phyloP scores from a whole-genome alignment of 768 basidiomycete species.

The Ephemerocybe angulata region DNA sequence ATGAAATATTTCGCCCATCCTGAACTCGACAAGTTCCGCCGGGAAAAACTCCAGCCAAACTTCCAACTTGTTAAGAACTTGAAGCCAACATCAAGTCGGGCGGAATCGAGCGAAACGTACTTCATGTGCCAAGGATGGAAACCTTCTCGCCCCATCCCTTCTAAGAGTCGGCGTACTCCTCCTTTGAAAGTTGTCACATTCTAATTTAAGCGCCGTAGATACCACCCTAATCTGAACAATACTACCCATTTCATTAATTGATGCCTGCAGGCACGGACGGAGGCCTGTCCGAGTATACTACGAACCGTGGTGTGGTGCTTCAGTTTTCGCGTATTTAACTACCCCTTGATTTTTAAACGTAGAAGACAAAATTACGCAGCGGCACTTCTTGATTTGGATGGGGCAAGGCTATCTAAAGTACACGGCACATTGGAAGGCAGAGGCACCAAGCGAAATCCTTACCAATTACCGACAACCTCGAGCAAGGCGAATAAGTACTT shows the following conservation, averaged over 20 bases:
- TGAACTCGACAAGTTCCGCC: slow-evolving; percentile 59
- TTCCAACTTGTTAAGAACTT: slow-evolving; percentile 66
- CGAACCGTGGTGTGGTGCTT: too few relatives aligned
- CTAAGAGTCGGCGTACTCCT: too few relatives aligned
- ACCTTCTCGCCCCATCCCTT: too few relatives aligned
- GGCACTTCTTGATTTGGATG: too few relatives aligned
- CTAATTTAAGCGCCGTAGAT: background rate
- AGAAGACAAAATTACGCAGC: too few relatives aligned
- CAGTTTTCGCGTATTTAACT: too few relatives aligned
- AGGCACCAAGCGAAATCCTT: too few relatives aligned
- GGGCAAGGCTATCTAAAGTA: too few relatives aligned
- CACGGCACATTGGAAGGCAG: too few relatives aligned
- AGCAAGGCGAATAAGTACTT: background rate
- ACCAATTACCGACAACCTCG: background rate
- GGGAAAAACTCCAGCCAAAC: slow-evolving; percentile 49
- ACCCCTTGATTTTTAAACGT: too few relatives aligned
- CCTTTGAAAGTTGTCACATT: background rate
- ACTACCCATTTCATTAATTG: background rate
- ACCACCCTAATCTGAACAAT: background rate
- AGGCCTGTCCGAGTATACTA: too few relatives aligned
- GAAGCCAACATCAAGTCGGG: slow-evolving; percentile 81
- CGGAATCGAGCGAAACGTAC: slow-evolving; percentile 79
- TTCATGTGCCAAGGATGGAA: slow-evolving; percentile 81
- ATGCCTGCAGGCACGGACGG: too few relatives aligned
- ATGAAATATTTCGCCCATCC: slow-evolving; percentile 87